These are phyloP conservation scores for Lasiosphaeria miniovina DNA, from an alignment of 495 filamentous ascomycete species.

Conservation along the genomic window DNA sequence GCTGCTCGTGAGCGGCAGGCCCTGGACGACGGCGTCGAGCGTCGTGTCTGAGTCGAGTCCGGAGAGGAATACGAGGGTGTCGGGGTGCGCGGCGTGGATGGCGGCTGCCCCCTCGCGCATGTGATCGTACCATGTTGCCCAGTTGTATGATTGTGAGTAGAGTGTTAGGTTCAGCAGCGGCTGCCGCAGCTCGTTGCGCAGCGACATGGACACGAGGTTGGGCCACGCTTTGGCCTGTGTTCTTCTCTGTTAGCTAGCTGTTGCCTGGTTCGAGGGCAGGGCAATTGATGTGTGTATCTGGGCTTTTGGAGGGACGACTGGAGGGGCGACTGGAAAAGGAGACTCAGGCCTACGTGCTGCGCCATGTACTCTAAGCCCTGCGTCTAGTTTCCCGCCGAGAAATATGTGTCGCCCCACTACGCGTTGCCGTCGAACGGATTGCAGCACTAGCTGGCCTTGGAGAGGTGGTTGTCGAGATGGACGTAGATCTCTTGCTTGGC, in stretches of 20 bases:
- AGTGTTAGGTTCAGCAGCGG: constrained; percentile 32
- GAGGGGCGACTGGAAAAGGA: neutral
- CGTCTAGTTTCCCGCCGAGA: constrained; percentile 54
- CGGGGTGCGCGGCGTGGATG: constrained; percentile 52
- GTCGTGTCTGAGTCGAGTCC: constrained; percentile 57
- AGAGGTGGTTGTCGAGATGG: constrained; percentile 64
- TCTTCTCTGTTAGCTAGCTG: constrained; percentile 1
- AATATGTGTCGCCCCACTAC: constrained; percentile 62
- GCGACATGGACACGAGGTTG: constrained; percentile 48
- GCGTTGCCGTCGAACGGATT: constrained; percentile 53
- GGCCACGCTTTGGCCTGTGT: constrained; percentile 44
- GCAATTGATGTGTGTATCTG: neutral
- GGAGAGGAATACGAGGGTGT: constrained; percentile 59
- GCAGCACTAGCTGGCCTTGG: constrained; percentile 62
- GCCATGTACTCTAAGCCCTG: constrained; percentile 59
- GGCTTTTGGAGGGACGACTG: neutral
- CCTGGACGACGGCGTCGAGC: constrained; percentile 52
- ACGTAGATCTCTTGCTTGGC: constrained; percentile 53
- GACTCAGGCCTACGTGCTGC: constrained; percentile 38
- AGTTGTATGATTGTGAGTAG: constrained; percentile 48
- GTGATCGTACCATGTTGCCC: constrained; percentile 54
- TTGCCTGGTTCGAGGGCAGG: neutral
- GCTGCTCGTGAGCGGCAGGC: constrained; percentile 43
- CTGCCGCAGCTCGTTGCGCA: constrained; percentile 60
- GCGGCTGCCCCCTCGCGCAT: constrained; percentile 48